Evolutionary conservation across 208 protist species (phyloP), one percentile per base, ranked within the genome.

Genomic region (Acanthamoeba royreba): DNA sequence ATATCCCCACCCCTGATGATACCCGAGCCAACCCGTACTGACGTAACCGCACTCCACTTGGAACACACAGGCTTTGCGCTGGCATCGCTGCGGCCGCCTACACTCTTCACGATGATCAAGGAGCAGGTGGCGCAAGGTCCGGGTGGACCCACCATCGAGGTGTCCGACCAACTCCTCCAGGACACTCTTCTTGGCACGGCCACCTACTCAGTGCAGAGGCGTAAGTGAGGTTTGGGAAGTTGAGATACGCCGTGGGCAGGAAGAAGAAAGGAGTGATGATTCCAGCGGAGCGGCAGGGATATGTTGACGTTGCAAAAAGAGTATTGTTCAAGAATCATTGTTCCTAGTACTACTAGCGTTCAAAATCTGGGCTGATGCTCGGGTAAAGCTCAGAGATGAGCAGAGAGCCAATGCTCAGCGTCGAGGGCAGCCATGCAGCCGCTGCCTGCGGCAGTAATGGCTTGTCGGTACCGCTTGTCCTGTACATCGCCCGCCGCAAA

Each of bases 391-490:
- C 19, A 74, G 31, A 86, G 42, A 43, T 93, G 47, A n/a, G 94
- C 95, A 3, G 40, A 53, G 69, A 98, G 93, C 49, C 74, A 98
- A 38, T 94, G 92, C 91, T 98, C 97, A n/a, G 90, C 94, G 1
- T 97, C 95, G 25, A 98, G 46, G 17, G 98, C 98, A 69, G 97
- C 97, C 95, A 97, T 98, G 93, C 98, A 98, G 40, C 98, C 98
- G 46, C 83, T 96, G 52, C 97, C 98, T 38, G 97, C 97, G 33
- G 97, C 96, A 17, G 97, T 98, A 72, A 98, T 97, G 35, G 98
- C 98, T 90, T 98, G 98, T 33, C 97, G 87, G 40, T 96, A 98
- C 4, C 93, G 63, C 47, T 96, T 93, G 94, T 98, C 98, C 85
- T 96, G 95, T 43, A 96, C 93, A 93, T 98, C 98, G 81, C 98